Evolutionary conservation across 2,329 filamentous ascomycete species (phyloP).

Genomic region (Diplodia corticola): DNA sequence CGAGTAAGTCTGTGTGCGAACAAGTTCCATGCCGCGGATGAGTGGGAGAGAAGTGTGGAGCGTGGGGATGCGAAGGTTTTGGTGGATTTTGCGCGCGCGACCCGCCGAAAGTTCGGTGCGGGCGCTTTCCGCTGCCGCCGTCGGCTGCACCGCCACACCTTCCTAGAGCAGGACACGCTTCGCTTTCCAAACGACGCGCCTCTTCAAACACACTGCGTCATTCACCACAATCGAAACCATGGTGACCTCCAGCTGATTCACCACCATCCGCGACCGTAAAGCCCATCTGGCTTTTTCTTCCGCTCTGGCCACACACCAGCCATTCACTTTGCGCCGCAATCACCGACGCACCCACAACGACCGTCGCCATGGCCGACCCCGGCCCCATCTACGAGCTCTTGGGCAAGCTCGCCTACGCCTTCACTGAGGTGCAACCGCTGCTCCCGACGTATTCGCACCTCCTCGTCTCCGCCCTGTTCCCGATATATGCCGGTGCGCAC

Average conservation of each 20-base stretch:
- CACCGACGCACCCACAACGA: not conserved
- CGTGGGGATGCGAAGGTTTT: conserved; percentile 10
- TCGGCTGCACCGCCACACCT: not conserved
- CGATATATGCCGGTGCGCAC: conserved; percentile 82
- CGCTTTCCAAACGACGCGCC: not conserved
- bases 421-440: conserved; percentile 41
- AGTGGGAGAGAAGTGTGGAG: not conserved
- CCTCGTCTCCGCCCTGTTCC: conserved; percentile 69
- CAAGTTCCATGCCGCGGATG: conserved; percentile 20
- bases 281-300: not conserved
- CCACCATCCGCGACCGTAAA: not conserved
- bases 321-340: not conserved
- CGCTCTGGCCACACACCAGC: not conserved
- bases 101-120: conserved; percentile 8
- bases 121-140: conserved; percentile 3
- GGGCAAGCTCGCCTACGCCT: conserved; percentile 47
- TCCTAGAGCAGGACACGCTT: conserved; percentile 4
- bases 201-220: conserved; percentile 8
- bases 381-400: conserved; percentile 36
- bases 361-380: conserved; percentile 25
- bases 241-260: not conserved
- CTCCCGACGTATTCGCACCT: conserved; percentile 62
- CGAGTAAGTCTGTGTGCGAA: conserved; percentile 16
- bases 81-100: not conserved
- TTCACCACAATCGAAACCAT: not conserved